Evolutionary conservation across 345 rosid species (phyloP), one percentile per base, ranked within the genome.

Genomic region (Gossypium thurberi): DNA sequence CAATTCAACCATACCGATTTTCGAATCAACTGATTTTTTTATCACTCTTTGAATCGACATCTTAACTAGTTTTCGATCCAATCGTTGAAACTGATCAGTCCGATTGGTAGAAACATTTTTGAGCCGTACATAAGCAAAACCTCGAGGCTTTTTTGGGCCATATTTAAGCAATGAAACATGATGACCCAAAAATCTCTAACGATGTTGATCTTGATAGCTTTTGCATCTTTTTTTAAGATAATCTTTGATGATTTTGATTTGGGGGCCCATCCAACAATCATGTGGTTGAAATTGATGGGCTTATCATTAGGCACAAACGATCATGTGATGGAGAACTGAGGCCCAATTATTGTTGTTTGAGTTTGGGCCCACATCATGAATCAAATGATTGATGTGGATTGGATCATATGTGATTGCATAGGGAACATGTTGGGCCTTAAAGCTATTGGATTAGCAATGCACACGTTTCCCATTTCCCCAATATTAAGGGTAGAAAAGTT

Each of bases 341-440:
- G 61, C 70, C 76, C 62, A 73, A 63, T 73, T n/a, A 73, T 73
- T 73, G 61, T 20, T 33, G 40, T 11, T 9, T 55, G 2, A 14
- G 15, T 15, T 11, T 17, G 28, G 28, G n/a, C 18, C 18, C 15
- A 5, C 33, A 48, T 48, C 48, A 13, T 10, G 2, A 17, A 47
- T 48, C 8, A n/a, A 8, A 9, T 61, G 47, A 8, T 65, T 65
- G 55, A 65, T 10, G 6, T 65, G 52, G 69, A 44, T 65, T 61
- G 48, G 69, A 73, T 26, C 18, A 11, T 17, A 40, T 2, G 58
- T 48, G 67, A 48, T 25, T 14, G 44, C 71, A 25, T 67, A 25
- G 33, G 33, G 7, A 47, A 28, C 44, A 44, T 62, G 48, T 28
- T 73, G 69, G 70, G 76, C 70, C 62, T 51, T 23, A 44, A 58